Conservation (phyloP, 345 rosid species). For the Linum trigynum region DNA sequence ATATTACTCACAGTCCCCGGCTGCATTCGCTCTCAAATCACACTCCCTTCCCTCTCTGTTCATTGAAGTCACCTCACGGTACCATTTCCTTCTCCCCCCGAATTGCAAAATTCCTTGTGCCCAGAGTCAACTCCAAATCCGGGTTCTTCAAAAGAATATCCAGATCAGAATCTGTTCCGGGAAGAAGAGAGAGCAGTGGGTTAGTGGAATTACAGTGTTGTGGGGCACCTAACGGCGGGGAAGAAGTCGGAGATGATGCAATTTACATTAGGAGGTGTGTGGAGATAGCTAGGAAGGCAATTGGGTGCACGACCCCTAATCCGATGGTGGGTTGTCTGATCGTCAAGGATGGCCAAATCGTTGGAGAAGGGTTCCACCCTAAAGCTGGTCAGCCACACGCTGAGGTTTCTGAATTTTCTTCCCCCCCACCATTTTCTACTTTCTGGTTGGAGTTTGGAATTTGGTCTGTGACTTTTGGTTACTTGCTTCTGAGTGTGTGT, state of each 20-base stretch:
- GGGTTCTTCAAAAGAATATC: not conserved
- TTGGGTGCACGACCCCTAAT: conserved; percentile 82
- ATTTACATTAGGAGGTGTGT: conserved; percentile 69
- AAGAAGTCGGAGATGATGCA: conserved; percentile 25
- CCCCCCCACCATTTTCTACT: not conserved
- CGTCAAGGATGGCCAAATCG: conserved; percentile 71
- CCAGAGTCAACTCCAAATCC: no score
- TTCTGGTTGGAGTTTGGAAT: not conserved
- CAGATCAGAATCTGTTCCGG: not conserved
- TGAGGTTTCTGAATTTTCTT: conserved; percentile 48
- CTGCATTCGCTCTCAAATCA: not conserved
- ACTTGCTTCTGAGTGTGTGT: not conserved
- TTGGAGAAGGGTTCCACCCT: conserved; percentile 93
- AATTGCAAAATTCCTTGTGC: not conserved
- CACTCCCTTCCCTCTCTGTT: not conserved
- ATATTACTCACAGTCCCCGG: no score
- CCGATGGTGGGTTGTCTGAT: conserved; percentile 96
- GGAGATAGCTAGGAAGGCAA: conserved; percentile 66
- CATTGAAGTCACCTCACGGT: not conserved
- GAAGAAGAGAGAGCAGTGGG: not conserved
- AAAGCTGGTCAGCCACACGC: conserved; percentile 98
- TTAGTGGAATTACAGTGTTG: not conserved
- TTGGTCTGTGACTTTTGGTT: no score
- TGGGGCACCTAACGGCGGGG: not conserved
- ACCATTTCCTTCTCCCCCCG: not conserved